These are phyloP conservation scores for Sporothrix brasiliensis DNA, from an alignment of 2,329 filamentous ascomycete genomes.

Conservation along the genomic window DNA sequence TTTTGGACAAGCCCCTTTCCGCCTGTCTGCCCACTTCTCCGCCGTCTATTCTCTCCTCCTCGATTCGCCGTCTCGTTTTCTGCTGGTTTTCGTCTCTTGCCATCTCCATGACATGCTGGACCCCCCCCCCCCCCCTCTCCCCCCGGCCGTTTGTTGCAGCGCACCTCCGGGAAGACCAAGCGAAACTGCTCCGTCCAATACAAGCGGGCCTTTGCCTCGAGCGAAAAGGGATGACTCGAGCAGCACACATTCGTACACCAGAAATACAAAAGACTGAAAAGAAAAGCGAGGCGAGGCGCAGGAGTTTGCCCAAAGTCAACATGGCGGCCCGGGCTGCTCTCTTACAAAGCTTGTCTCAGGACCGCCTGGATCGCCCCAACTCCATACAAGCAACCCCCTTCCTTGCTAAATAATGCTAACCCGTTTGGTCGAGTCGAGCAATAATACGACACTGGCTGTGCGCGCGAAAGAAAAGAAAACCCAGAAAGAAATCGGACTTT, in stretches of 20 bases:
- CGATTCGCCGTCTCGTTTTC: too few relatives aligned
- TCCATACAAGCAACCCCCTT: constrained; percentile 16
- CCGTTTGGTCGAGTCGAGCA: neutral
- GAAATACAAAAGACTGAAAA: neutral
- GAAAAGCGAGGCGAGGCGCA: neutral
- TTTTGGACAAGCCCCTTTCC: constrained; percentile 5
- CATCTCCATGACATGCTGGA: neutral
- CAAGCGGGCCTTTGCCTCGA: neutral
- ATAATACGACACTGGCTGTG: constrained; percentile 6
- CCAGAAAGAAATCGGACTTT: too few relatives aligned
- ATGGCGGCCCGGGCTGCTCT: constrained; percentile 21
- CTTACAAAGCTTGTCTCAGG: constrained; percentile 32
- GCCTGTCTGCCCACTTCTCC: constrained; percentile 9
- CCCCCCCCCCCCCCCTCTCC: neutral
- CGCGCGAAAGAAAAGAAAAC: neutral
- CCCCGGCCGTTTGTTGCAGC: constrained; percentile 22
- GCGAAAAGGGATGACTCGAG: too few relatives aligned
- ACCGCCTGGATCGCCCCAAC: constrained; percentile 23
- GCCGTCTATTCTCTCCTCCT: neutral
- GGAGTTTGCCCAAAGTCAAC: neutral
- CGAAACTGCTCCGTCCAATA: constrained; percentile 26
- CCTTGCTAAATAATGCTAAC: neutral
- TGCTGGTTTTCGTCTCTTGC: neutral
- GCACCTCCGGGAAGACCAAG: constrained; percentile 28
- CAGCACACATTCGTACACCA: neutral